A percentile compares a stretch with the other conserved stretches of the same genome.
These are phyloP conservation scores for Suillus plorans DNA, from an alignment of 768 basidiomycete species.

Conservation along the genomic window DNA sequence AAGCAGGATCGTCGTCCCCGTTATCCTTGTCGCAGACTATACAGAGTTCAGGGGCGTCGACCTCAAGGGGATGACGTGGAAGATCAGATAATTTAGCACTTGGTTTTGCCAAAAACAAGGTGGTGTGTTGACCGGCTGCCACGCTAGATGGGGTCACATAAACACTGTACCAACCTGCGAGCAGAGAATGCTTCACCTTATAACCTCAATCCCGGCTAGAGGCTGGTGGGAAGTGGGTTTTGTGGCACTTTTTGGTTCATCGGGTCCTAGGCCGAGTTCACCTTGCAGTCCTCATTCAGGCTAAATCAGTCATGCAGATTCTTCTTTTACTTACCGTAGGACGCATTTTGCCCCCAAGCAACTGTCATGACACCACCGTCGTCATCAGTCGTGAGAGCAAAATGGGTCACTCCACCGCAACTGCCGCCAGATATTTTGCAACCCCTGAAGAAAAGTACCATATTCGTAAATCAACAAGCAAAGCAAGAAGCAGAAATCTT, in stretches of 20 bases:
- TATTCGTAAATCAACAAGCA: constrained; percentile 2
- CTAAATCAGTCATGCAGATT: background rate
- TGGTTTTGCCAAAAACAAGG: constrained; percentile 77
- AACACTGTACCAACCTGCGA: background rate
- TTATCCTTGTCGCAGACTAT: constrained; percentile 68
- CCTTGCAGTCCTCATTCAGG: constrained; percentile 35
- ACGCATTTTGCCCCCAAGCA: constrained; percentile 83
- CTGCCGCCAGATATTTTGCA: constrained; percentile 71
- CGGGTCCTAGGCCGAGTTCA: constrained; percentile 79
- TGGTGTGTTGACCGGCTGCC: constrained; percentile 85
- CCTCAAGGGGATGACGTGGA: constrained; percentile 75
- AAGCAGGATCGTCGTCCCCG: constrained; percentile 67
- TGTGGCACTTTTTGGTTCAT: constrained; percentile 84
- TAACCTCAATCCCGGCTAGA: constrained; percentile 75
- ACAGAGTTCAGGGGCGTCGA: constrained; percentile 68
- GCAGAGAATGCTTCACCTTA: constrained; percentile 53
- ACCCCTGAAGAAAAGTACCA: constrained; percentile 45
- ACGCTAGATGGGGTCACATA: constrained; percentile 46
- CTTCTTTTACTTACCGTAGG: constrained; percentile 52
- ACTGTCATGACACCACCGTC: constrained; percentile 80
- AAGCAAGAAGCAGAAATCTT: constrained; percentile 19
- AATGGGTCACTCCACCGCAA: constrained; percentile 90
- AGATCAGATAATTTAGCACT: constrained; percentile 74
- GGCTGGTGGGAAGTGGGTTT: constrained; percentile 73
- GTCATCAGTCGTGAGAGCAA: constrained; percentile 73